phyloP scores from a whole-genome alignment of 2,329 filamentous ascomycete genomes.

The Apiospora kogelbergensis region DNA sequence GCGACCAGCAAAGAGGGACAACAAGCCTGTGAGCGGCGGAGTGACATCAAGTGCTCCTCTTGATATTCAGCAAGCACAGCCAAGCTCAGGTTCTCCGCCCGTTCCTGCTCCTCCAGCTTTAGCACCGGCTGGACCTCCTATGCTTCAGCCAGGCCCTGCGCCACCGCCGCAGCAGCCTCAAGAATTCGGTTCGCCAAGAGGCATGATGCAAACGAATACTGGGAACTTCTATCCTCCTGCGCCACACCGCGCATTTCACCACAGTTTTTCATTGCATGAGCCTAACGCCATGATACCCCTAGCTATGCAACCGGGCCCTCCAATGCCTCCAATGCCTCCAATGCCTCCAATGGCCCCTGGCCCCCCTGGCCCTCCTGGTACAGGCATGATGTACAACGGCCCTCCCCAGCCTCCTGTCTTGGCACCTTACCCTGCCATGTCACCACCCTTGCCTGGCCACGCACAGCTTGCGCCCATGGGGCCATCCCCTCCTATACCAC shows the following conservation, averaged over 20 bases:
- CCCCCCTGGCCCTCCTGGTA: conserved; percentile 16
- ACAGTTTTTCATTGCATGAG: conserved; percentile 34
- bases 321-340: conserved; percentile 10
- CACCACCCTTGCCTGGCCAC: conserved; percentile 25
- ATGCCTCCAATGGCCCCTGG: no score
- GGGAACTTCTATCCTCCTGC: conserved; percentile 36
- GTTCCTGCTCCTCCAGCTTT: neutral
- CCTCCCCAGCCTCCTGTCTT: conserved; percentile 20
- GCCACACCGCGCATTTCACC: conserved; percentile 35
- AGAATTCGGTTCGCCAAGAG: conserved; percentile 28
- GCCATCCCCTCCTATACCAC: conserved; percentile 6
- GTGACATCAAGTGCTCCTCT: neutral
- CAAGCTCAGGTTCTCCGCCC: neutral
- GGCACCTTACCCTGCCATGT: conserved; percentile 23
- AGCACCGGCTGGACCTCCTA: conserved; percentile 10
- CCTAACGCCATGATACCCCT: conserved; percentile 25
- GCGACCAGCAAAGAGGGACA: conserved; percentile 29
- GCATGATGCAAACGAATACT: conserved; percentile 33
- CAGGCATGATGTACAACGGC: conserved; percentile 19
- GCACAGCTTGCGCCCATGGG: conserved; percentile 27
- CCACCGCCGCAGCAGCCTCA: conserved; percentile 20
- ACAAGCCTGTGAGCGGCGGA: conserved; percentile 15
- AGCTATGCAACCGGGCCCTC: conserved; percentile 23
- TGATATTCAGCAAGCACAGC: conserved; percentile 19
- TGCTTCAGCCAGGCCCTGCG: conserved; percentile 17